Conservation (phyloP, 2,329 filamentous ascomycete species). For the Cercospora zeina region DNA sequence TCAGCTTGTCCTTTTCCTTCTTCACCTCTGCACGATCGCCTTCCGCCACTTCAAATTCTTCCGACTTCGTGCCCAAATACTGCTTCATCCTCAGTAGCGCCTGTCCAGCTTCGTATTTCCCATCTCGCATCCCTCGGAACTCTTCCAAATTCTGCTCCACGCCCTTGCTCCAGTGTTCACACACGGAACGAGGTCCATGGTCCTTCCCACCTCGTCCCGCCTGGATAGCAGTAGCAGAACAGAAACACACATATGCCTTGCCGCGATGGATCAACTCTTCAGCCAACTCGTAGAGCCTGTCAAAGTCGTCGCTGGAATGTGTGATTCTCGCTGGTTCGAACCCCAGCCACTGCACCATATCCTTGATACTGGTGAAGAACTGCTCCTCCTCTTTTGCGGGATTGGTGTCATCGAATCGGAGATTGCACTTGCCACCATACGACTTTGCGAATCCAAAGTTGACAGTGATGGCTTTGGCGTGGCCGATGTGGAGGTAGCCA, state of each 20-base stretch:
- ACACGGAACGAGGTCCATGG: slow-evolving; percentile 71
- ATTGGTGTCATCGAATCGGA: slow-evolving; percentile 93
- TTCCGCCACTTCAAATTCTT: slow-evolving; percentile 40
- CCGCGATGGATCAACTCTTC: slow-evolving; percentile 76
- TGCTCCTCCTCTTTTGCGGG: slow-evolving; percentile 88
- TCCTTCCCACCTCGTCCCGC: slow-evolving; percentile 77
- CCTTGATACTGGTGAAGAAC: slow-evolving; percentile 85
- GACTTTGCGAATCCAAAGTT: slow-evolving; percentile 93
- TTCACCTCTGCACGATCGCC: slow-evolving; percentile 38
- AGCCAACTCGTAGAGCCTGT: slow-evolving; percentile 81
- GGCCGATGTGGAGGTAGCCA: slow-evolving; percentile 89
- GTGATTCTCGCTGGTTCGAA: slow-evolving; percentile 80
- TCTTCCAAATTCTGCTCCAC: slow-evolving; percentile 75
- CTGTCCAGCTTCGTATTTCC: slow-evolving; percentile 81
- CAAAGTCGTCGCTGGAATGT: slow-evolving; percentile 87
- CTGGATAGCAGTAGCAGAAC: slow-evolving; percentile 76
- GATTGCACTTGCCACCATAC: slow-evolving; percentile 74
- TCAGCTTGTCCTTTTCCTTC: slow-evolving; percentile 40
- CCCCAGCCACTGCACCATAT: slow-evolving; percentile 82
- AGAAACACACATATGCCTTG: slow-evolving; percentile 81
- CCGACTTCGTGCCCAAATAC: slow-evolving; percentile 57
- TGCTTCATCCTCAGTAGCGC: slow-evolving; percentile 94
- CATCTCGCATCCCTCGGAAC: slow-evolving; percentile 87
- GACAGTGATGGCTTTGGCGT: slow-evolving; percentile 91
- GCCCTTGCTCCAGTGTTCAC: slow-evolving; percentile 73